phyloP scores from a whole-genome alignment of 1,284 basidiomycete genomes.

The Sutorius eximius region DNA sequence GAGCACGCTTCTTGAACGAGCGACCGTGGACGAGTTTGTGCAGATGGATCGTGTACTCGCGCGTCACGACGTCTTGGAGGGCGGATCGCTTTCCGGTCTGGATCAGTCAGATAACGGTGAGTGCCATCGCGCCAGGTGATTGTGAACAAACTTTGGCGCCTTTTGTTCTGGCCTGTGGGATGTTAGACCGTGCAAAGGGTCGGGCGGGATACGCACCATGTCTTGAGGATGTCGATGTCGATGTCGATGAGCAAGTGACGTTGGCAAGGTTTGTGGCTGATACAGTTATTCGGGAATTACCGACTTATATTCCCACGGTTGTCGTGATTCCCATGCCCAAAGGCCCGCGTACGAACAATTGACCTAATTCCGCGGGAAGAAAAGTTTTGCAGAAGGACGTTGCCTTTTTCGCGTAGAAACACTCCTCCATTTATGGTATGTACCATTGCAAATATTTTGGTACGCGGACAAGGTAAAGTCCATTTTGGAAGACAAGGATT shows the following conservation, averaged over 20 bases:
- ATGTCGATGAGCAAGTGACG: conserved; percentile 39
- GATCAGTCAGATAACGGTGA: conserved; percentile 6
- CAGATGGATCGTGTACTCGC: conserved; percentile 95
- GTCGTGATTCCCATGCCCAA: too few relatives aligned
- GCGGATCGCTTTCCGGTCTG: conserved; percentile 90
- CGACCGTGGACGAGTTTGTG: conserved; percentile 91
- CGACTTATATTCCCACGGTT: not conserved
- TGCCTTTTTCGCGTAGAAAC: not conserved
- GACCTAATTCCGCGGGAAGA: too few relatives aligned
- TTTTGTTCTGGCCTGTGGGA: conserved; percentile 49
- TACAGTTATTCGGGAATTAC: conserved; percentile 33
- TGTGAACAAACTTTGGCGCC: conserved; percentile 24
- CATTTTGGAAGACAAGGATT: not conserved
- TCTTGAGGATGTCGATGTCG: conserved; percentile 54
- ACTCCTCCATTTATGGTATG: not conserved
- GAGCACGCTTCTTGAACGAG: conserved; percentile 93
- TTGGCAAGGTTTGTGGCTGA: conserved; percentile 40
- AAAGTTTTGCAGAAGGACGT: too few relatives aligned
- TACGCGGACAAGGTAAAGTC: not conserved
- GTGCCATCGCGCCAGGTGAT: conserved; percentile 22
- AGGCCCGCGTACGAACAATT: too few relatives aligned
- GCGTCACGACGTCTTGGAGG: conserved; percentile 93
- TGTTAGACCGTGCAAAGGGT: conserved; percentile 9
- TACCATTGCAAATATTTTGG: too few relatives aligned
- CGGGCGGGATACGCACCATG: conserved; percentile 52